Conservation (phyloP, 202 grass and related monocot genomes). For the Setaria viridis region DNA sequence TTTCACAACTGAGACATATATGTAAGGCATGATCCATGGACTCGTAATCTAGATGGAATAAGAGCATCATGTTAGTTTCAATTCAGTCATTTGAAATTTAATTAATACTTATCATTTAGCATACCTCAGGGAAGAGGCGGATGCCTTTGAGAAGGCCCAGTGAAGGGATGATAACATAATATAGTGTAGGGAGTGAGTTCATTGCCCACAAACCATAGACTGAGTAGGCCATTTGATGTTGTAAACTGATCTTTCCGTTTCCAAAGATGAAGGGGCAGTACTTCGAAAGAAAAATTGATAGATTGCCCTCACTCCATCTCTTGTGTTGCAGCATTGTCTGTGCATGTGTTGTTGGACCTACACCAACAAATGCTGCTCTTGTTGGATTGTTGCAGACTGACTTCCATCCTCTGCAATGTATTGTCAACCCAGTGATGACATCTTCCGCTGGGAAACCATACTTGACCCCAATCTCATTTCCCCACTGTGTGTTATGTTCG, state of each 20-base stretch:
- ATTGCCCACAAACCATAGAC: conserved; percentile 58
- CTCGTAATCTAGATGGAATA: conserved; percentile 48
- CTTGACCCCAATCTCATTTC: conserved; percentile 63
- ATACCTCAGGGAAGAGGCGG: conserved; percentile 61
- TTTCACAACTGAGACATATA: conserved; percentile 45
- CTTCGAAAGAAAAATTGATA: conserved; percentile 68
- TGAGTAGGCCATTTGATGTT: conserved; percentile 64
- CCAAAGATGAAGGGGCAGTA: conserved; percentile 68
- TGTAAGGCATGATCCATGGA: conserved; percentile 59
- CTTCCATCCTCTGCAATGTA: conserved; percentile 77
- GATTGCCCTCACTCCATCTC: conserved; percentile 78
- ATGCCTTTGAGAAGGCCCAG: conserved; percentile 63
- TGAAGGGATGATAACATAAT: conserved; percentile 70
- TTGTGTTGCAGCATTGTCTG: conserved; percentile 71
- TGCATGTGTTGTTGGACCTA: conserved; percentile 59
- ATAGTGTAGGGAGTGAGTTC: conserved; percentile 63
- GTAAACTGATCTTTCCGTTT: conserved; percentile 51
- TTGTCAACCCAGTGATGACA: conserved; percentile 64
- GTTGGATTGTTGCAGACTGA: conserved; percentile 55
- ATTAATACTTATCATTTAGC: background rate
- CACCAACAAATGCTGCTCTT: conserved; percentile 64
- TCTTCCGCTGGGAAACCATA: conserved; percentile 73
- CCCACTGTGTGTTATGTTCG: conserved; percentile 68
- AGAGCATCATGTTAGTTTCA: conserved; percentile 33
- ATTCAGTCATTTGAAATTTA: background rate